These are phyloP conservation scores for Penicillium lagena DNA, from an alignment of 495 filamentous ascomycete genomes.

Conservation along the genomic window DNA sequence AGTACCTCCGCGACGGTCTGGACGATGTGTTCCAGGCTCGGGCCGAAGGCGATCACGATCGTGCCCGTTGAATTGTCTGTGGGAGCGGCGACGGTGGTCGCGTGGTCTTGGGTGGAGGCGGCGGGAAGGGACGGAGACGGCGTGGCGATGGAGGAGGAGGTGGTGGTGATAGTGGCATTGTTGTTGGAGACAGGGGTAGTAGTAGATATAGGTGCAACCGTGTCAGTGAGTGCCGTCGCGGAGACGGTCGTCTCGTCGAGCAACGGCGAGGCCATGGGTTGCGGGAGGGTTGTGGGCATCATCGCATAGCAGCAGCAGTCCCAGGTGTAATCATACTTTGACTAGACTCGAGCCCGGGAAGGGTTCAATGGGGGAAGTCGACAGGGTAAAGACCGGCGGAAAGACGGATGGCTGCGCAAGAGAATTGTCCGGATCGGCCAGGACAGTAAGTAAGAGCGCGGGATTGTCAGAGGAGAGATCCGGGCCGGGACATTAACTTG, in stretches of 20 bases:
- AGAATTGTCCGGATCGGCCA: neutral
- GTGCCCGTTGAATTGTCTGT: conserved; percentile 13
- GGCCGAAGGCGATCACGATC: conserved; percentile 54
- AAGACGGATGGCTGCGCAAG: neutral
- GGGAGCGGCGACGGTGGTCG: neutral
- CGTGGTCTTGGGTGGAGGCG: conserved; percentile 2
- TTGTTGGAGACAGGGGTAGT: conserved; percentile 5
- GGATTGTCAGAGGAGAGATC: no score
- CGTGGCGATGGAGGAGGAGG: neutral
- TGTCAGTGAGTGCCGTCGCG: neutral
- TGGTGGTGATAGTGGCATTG: conserved; percentile 4
- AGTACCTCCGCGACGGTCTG: conserved; percentile 61
- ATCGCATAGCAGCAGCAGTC: conserved; percentile 30
- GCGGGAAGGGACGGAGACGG: neutral
- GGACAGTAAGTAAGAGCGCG: no score
- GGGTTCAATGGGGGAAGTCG: neutral
- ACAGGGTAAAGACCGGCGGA: neutral
- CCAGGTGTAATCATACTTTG: conserved; percentile 23
- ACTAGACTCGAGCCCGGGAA: neutral
- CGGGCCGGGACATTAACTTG: no score
- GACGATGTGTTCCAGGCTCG: conserved; percentile 58
- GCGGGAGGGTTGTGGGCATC: conserved; percentile 35
- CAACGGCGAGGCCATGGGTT: conserved; percentile 31
- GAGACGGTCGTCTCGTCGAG: conserved; percentile 12
- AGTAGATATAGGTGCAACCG: neutral